phyloP scores from a whole-genome alignment of 139 green algal genomes.

The Monoraphidium neglectum region DNA sequence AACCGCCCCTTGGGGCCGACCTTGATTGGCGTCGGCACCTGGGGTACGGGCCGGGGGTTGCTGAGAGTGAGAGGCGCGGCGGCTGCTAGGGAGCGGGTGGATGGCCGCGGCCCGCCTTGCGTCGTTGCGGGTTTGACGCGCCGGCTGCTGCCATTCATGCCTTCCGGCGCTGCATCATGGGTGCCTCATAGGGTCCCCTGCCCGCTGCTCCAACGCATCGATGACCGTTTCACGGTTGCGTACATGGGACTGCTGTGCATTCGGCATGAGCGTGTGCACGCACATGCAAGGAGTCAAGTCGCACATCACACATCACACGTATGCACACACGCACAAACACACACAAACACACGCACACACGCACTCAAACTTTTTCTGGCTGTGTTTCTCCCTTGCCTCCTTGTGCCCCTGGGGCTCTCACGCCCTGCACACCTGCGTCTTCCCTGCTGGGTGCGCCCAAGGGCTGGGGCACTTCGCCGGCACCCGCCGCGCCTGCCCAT shows the following conservation, averaged over 20 bases:
- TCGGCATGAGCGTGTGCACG: background rate
- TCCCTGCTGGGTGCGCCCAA: conserved; percentile 16
- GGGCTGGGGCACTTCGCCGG: conserved; percentile 25
- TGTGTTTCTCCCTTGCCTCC: background rate
- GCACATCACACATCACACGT: background rate
- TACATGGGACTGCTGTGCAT: too few species aligned
- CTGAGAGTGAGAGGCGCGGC: background rate
- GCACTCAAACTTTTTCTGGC: background rate
- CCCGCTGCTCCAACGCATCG: too few species aligned
- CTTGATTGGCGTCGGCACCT: conserved; percentile 19
- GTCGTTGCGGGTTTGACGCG: background rate
- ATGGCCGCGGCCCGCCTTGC: background rate
- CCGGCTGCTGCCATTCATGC: too few species aligned
- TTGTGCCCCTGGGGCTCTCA: background rate
- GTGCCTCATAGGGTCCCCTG: too few species aligned
- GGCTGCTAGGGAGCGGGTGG: background rate
- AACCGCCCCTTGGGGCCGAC: background rate
- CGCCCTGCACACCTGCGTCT: background rate
- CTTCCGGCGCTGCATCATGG: too few species aligned
- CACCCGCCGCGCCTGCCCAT: conserved; percentile 1
- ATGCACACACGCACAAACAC: background rate
- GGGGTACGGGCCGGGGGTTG: background rate
- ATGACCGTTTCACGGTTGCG: too few species aligned
- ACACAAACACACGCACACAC: background rate
- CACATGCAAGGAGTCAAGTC: background rate